Percentiles rank a stretch among this genome's conserved stretches.
These are phyloP conservation scores for Termitomyces sp. DNA, from an alignment of 1,284 basidiomycete species.

Conservation along the genomic window DNA sequence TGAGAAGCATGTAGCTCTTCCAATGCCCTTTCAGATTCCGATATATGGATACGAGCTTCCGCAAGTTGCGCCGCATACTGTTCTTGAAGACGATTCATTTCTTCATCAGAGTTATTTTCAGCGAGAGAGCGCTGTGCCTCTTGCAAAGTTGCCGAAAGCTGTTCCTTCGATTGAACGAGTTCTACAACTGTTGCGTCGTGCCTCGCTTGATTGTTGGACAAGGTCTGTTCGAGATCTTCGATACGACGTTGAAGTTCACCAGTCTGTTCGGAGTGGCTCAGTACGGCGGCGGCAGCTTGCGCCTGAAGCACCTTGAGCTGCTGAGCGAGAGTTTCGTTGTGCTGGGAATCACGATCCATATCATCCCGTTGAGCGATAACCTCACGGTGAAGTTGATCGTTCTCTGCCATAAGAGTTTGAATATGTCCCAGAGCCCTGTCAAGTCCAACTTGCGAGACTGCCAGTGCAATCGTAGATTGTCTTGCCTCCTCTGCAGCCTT, in stretches of 20 bases:
- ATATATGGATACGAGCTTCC: constrained; percentile 31
- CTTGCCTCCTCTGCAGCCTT: constrained; percentile 5
- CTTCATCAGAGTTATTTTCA: constrained; percentile 22
- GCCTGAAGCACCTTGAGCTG: constrained; percentile 11
- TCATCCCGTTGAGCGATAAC: constrained; percentile 1
- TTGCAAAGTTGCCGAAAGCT: constrained; percentile 15
- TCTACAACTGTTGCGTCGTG: constrained; percentile 23
- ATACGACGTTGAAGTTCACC: constrained; percentile 16
- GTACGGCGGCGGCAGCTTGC: constrained; percentile 6
- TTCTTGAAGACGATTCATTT: constrained; percentile 30
- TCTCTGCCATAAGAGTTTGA: constrained; percentile 4
- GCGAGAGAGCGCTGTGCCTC: constrained; percentile 16
- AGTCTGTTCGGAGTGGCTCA: constrained; percentile 10
- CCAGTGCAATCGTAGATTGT: constrained; percentile 20
- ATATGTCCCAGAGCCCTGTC: constrained; percentile 8
- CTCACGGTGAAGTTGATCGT: constrained; percentile 9
- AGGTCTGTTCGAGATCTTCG: constrained; percentile 16
- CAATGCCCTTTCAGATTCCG: constrained; percentile 28
- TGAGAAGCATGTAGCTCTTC: constrained; percentile 28
- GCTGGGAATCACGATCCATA: constrained; percentile 6
- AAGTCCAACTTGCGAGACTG: constrained; percentile 17
- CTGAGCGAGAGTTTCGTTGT: constrained; percentile 3
- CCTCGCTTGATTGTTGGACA: constrained; percentile 12
- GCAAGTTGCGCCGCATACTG: constrained; percentile 36
- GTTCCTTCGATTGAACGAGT: constrained; percentile 21